These are phyloP conservation scores for Candida montana DNA, from an alignment of 805 yeast species.

Conservation along the genomic window DNA sequence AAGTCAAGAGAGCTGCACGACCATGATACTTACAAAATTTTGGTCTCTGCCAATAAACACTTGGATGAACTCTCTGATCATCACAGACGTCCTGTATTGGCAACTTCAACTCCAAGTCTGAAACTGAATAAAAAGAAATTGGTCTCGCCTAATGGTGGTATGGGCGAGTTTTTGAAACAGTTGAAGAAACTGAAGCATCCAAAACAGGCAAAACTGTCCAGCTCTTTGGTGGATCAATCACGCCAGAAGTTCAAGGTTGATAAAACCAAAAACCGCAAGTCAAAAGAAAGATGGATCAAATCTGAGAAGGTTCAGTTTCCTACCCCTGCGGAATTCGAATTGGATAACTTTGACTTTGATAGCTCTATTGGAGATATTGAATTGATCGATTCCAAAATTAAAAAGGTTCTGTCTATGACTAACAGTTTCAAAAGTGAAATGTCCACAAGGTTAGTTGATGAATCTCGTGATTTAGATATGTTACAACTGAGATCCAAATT, in stretches of 20 bases:
- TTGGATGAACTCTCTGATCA: slow-evolving; percentile 3
- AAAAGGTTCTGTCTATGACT: background rate
- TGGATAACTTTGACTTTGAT: slow-evolving; percentile 10
- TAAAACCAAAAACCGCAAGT: background rate
- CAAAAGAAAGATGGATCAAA: background rate
- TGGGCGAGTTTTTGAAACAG: too few species aligned
- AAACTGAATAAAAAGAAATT: too few species aligned
- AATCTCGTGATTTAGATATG: slow-evolving; percentile 5
- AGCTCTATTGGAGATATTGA: slow-evolving; percentile 11
- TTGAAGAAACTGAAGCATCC: too few species aligned
- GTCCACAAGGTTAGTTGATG: background rate
- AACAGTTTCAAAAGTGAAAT: background rate
- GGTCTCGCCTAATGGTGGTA: too few species aligned
- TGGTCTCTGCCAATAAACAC: slow-evolving; percentile 16
- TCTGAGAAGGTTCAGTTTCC: slow-evolving; percentile 3
- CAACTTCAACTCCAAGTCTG: too few species aligned
- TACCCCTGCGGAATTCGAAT: slow-evolving; percentile 3
- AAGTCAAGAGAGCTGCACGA: too few species aligned
- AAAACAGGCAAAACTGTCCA: too few species aligned
- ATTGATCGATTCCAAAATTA: slow-evolving; percentile 2
- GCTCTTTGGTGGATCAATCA: too few species aligned
- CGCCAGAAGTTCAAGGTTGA: background rate
- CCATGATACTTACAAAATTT: slow-evolving; percentile 20
- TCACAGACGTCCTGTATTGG: too few species aligned
- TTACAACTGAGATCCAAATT: slow-evolving; percentile 2